A percentile compares a stretch with the other conserved stretches of the same genome.
Evolutionary conservation across 2,329 filamentous ascomycete genomes (phyloP).

Genomic region (Pseudocercospora pini-densiflorae): DNA sequence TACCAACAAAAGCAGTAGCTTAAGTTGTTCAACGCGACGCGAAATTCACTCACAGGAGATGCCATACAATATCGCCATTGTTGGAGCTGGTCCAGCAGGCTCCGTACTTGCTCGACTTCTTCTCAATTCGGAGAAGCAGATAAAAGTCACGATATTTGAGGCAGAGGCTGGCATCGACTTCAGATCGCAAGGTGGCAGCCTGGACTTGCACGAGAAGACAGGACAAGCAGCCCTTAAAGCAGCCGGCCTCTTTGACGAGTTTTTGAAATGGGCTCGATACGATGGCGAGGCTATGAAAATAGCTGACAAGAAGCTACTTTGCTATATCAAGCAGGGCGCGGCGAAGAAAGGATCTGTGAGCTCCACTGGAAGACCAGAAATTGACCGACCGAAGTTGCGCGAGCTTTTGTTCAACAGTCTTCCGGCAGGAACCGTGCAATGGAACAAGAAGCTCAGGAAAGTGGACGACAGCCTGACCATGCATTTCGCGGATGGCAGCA

Average conservation of each 20-base stretch:
- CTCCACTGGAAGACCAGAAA: constrained; percentile 38
- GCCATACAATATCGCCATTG: constrained; percentile 33
- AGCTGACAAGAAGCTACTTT: constrained; percentile 45
- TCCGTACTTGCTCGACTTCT: constrained; percentile 37
- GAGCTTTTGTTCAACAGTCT: constrained; percentile 39
- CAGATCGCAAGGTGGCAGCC: constrained; percentile 34
- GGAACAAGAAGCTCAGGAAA: constrained; percentile 38
- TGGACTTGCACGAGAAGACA: constrained; percentile 38
- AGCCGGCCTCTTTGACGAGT: constrained; percentile 35
- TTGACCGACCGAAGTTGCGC: constrained; percentile 42
- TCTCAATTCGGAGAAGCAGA: constrained; percentile 26
- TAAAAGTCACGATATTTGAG: constrained; percentile 36
- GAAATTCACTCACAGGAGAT: background rate
- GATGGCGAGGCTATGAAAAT: constrained; percentile 47
- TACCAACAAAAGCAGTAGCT: too few relatives aligned
- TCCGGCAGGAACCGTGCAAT: constrained; percentile 40
- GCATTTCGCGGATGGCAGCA: constrained; percentile 42
- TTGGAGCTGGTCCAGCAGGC: constrained; percentile 39
- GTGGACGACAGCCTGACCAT: constrained; percentile 31
- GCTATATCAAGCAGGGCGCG: constrained; percentile 36
- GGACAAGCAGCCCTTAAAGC: constrained; percentile 36
- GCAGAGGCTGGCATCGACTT: constrained; percentile 34
- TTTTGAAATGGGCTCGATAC: constrained; percentile 29
- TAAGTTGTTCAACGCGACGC: too few relatives aligned
- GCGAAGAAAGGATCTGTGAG: constrained; percentile 36